phyloP scores from a whole-genome alignment of 2,329 filamentous ascomycete species.

The Microsporum ferrugineum region DNA sequence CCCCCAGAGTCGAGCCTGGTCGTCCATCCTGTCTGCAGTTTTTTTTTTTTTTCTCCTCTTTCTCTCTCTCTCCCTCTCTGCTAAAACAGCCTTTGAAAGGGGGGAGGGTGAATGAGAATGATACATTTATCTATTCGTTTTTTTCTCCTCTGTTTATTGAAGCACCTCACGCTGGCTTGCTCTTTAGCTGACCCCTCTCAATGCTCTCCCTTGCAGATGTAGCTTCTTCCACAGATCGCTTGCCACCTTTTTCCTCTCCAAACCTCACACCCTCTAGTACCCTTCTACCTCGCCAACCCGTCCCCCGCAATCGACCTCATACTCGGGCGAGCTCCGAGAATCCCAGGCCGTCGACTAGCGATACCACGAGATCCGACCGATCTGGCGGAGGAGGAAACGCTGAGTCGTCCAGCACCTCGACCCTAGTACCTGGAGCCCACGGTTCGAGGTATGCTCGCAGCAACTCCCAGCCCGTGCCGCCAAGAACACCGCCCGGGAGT shows the following conservation, averaged over 20 bases:
- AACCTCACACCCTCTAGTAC: constrained; percentile 52
- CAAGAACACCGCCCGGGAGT: constrained; percentile 33
- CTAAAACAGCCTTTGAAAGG: too few relatives aligned
- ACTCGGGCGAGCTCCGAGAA: constrained; percentile 58
- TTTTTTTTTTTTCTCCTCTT: neutral
- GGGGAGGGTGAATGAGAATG: neutral
- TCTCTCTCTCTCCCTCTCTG: neutral
- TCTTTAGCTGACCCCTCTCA: neutral
- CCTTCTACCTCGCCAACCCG: constrained; percentile 45
- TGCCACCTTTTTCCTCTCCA: constrained; percentile 30
- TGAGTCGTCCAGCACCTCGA: constrained; percentile 11
- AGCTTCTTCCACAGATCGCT: constrained; percentile 11
- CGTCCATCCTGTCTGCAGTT: neutral
- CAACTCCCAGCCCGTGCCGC: constrained; percentile 40
- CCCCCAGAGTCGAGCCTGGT: neutral
- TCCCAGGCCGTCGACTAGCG: constrained; percentile 39
- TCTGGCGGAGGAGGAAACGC: constrained; percentile 8
- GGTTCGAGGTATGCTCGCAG: constrained; percentile 40
- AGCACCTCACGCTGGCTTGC: neutral
- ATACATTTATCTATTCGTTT: neutral
- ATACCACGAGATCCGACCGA: constrained; percentile 8
- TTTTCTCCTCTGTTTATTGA: neutral
- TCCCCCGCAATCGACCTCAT: constrained; percentile 48
- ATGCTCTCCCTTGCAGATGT: constrained; percentile 3
- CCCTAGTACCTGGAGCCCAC: constrained; percentile 24